These are phyloP conservation scores for Scalesia atractyloides DNA, from an alignment of 129 eudicot genomes.

Conservation along the genomic window DNA sequence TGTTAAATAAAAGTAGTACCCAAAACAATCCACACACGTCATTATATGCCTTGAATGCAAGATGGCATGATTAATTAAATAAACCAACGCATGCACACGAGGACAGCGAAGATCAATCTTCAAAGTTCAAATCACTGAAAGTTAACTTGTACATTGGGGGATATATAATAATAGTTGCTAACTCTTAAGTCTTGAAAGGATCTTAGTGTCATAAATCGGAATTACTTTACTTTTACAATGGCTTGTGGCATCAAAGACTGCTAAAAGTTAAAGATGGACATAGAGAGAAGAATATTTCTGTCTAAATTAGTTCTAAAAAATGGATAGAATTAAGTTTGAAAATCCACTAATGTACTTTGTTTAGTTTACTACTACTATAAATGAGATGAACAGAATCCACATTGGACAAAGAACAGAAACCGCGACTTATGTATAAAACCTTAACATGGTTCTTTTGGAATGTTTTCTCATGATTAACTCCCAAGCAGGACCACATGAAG, in stretches of 20 bases:
- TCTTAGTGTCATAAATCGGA: constrained; percentile 30
- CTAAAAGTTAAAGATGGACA: constrained; percentile 30
- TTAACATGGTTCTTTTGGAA: constrained; percentile 34
- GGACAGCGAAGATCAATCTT: constrained; percentile 32
- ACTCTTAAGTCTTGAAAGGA: constrained; percentile 20
- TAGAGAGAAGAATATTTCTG: constrained; percentile 40
- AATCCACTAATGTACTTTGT: constrained; percentile 35
- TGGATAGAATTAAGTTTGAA: not conserved
- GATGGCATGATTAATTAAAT: constrained; percentile 24
- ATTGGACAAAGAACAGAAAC: constrained; percentile 18
- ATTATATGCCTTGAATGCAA: constrained; percentile 30
- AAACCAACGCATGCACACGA: constrained; percentile 36
- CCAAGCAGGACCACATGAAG: constrained; percentile 38
- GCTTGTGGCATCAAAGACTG: constrained; percentile 38
- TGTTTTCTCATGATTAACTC: constrained; percentile 35
- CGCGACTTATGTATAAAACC: constrained; percentile 16
- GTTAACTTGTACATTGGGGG: constrained; percentile 51
- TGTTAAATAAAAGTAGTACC: not conserved
- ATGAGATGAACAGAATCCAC: constrained; percentile 1
- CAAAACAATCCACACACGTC: constrained; percentile 34
- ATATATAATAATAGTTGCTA: constrained; percentile 44
- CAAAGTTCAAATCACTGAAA: constrained; percentile 35
- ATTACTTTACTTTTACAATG: constrained; percentile 27
- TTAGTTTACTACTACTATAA: constrained; percentile 21
- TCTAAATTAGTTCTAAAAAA: constrained; percentile 6